These are phyloP conservation scores for Usnea hakonensis DNA, from an alignment of 495 filamentous ascomycete species.

Conservation along the genomic window DNA sequence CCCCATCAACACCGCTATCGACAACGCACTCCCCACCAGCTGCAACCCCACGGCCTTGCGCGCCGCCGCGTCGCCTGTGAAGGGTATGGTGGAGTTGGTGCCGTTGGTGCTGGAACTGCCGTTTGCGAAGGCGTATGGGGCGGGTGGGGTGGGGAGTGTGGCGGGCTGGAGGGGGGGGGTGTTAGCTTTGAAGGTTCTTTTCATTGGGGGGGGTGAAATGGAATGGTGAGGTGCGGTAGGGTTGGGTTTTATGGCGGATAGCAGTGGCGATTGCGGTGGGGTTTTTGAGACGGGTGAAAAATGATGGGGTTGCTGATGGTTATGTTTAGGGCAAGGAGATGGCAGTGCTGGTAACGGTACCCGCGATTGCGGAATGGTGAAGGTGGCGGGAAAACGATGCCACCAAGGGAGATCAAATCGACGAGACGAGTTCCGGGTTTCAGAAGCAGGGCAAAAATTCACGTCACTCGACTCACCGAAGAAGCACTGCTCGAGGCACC, in stretches of 20 bases:
- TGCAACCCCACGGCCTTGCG: background rate
- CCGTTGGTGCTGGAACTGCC: background rate
- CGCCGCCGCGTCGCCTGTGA: conserved; percentile 4
- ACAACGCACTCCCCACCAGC: background rate
- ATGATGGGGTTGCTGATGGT: background rate
- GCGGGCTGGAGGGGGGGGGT: background rate
- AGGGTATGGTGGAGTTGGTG: conserved; percentile 13
- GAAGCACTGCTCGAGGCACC: background rate
- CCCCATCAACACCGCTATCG: background rate
- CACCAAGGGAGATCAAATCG: background rate
- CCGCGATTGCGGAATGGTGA: background rate
- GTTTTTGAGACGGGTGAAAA: background rate
- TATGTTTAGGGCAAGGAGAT: background rate
- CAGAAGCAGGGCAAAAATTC: background rate
- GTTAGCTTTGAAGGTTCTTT: background rate
- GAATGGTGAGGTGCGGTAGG: background rate
- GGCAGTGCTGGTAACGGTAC: background rate
- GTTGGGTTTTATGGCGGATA: background rate
- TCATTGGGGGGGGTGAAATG: background rate
- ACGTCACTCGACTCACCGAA: background rate
- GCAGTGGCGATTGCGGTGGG: background rate
- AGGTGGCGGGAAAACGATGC: background rate
- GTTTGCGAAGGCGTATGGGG: conserved; percentile 10
- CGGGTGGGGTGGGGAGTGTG: background rate
- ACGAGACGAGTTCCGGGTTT: background rate